Conservation (phyloP, 495 filamentous ascomycete species). For the Pseudotulostoma volvatum region DNA sequence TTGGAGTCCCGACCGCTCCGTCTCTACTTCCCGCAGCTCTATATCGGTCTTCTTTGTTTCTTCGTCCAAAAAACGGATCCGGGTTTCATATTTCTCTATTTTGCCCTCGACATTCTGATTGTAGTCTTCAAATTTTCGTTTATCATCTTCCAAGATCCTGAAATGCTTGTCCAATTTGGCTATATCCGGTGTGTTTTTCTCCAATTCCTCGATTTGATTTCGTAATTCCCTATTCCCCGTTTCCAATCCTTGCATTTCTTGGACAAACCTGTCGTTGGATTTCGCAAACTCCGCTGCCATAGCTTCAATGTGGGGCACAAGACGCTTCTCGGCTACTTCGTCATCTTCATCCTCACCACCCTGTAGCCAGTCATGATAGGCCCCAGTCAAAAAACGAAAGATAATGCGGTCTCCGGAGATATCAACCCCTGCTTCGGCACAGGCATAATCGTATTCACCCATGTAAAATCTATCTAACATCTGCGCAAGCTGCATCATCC, state of each 20-base stretch:
- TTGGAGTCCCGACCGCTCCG: slow-evolving; percentile 64
- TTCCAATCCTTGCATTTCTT: slow-evolving; percentile 70
- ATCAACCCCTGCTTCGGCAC: slow-evolving; percentile 72
- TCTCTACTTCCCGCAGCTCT: slow-evolving; percentile 64
- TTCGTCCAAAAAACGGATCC: slow-evolving; percentile 58
- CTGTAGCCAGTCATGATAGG: slow-evolving; percentile 85
- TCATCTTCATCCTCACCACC: slow-evolving; percentile 65
- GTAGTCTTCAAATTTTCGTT: slow-evolving; percentile 81
- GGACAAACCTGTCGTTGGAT: slow-evolving; percentile 60
- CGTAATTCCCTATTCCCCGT: slow-evolving; percentile 60
- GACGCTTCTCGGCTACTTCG: slow-evolving; percentile 54
- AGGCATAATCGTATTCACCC: slow-evolving; percentile 76
- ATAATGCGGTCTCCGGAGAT: slow-evolving; percentile 79
- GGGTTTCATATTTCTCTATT: slow-evolving; percentile 64
- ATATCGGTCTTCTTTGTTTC: slow-evolving; percentile 61
- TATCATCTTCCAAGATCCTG: slow-evolving; percentile 78
- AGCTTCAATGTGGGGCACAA: slow-evolving; percentile 67
- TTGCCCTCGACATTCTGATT: slow-evolving; percentile 64
- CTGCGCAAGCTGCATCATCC: slow-evolving; percentile 92
- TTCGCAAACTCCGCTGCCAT: slow-evolving; percentile 85
- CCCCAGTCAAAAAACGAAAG: slow-evolving; percentile 72
- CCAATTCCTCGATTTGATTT: slow-evolving; percentile 74
- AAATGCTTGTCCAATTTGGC: slow-evolving; percentile 68
- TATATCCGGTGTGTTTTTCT: slow-evolving; percentile 68
- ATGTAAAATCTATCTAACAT: slow-evolving; percentile 68